Conservation (phyloP, 225 moss, liverwort and hornwort genomes). For the Polytrichum commune region DNA sequence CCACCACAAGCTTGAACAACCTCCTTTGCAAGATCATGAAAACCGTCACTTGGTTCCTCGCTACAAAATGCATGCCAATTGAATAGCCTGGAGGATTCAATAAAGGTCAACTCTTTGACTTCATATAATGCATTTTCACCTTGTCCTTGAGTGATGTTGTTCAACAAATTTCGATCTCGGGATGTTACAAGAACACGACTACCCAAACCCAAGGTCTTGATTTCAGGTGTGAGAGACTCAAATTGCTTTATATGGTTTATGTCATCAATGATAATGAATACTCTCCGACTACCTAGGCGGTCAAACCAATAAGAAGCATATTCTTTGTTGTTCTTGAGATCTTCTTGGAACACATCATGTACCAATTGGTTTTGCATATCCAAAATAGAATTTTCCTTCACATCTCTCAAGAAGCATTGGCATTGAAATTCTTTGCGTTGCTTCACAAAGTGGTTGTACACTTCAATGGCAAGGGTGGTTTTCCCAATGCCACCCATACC, state of each 20-base stretch:
- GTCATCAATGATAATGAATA: conserved; percentile 3
- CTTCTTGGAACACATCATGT: background rate
- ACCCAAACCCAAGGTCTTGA: background rate
- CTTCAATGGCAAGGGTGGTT: conserved; percentile 4
- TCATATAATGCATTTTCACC: background rate
- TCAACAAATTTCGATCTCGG: conserved; percentile 1
- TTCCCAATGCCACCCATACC: conserved; percentile 20
- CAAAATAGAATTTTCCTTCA: background rate
- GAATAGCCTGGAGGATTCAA: conserved; percentile 8
- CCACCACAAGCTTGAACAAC: conserved; percentile 17
- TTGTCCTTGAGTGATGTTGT: no score
- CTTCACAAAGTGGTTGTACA: background rate
- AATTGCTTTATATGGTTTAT: background rate
- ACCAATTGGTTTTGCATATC: conserved; percentile 1
- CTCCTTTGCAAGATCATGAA: conserved; percentile 8
- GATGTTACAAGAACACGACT: conserved; percentile 11
- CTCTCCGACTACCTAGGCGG: background rate
- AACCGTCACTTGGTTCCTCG: conserved; percentile 1
- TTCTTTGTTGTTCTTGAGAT: background rate
- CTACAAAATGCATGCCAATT: conserved; percentile 19
- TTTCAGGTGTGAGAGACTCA: background rate
- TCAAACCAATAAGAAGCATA: background rate
- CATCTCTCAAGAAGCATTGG: conserved; percentile 1
- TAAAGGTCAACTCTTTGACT: background rate
- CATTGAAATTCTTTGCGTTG: background rate